Conservation (phyloP, 768 basidiomycete species). For the Podaxis mareebaensis region DNA sequence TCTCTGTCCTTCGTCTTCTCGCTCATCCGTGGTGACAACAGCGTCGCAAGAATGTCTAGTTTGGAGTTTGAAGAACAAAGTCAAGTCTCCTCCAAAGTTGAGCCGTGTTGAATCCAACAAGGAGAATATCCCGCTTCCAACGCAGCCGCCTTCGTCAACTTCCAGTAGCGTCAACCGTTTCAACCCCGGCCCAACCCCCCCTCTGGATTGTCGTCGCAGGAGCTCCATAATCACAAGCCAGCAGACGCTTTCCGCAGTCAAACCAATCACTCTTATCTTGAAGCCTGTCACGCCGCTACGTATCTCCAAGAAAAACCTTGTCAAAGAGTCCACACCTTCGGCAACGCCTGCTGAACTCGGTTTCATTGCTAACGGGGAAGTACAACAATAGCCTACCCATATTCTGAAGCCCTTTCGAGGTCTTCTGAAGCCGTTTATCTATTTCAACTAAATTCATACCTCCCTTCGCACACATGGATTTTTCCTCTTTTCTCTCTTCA, state of each 20-base stretch:
- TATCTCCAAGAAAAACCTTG: conserved; percentile 7
- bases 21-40: not conserved
- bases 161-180: not conserved
- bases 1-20: not conserved
- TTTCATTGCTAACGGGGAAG: too few species aligned
- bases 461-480: too few species aligned
- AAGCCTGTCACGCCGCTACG: conserved; percentile 2
- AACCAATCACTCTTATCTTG: not conserved
- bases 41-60: not conserved
- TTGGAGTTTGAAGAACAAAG: not conserved
- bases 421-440: too few species aligned
- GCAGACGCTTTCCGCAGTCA: not conserved
- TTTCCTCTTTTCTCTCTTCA: too few species aligned
- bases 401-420: too few species aligned
- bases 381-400: too few species aligned
- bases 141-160: not conserved
- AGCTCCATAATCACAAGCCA: not conserved
- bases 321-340: not conserved
- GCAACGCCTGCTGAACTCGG: too few species aligned
- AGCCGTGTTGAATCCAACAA: not conserved
- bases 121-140: conserved; percentile 2
- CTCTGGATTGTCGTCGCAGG: not conserved
- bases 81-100: not conserved
- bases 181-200: not conserved
- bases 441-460: too few species aligned